Conservation (phyloP, 768 basidiomycete genomes). For the Hygrocybe punicea region DNA sequence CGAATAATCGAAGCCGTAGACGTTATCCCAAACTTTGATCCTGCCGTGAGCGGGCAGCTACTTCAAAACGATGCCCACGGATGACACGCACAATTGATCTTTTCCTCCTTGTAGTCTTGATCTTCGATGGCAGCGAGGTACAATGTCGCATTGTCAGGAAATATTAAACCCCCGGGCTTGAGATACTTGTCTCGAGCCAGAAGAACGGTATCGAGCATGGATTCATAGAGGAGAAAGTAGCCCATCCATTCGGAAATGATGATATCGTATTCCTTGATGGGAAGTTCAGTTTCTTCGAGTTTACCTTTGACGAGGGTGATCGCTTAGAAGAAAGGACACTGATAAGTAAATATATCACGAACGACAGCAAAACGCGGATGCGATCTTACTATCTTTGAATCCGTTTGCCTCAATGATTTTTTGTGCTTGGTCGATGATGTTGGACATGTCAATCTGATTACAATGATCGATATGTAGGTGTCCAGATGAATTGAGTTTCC, state of each 20-base stretch:
- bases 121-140: slow-evolving; percentile 98
- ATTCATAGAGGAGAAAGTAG: slow-evolving; percentile 98
- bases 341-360: slow-evolving; percentile 5
- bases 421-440: slow-evolving; percentile 98
- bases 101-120: slow-evolving; percentile 99
- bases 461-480: not conserved
- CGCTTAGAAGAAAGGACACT: slow-evolving; percentile 47
- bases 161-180: slow-evolving; percentile 84
- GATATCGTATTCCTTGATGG: slow-evolving; percentile 91
- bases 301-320: slow-evolving; percentile 98
- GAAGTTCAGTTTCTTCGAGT: slow-evolving; percentile 88
- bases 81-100: slow-evolving; percentile 86
- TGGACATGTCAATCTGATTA: slow-evolving; percentile 96
- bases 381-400: slow-evolving; percentile 82
- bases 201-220: slow-evolving; percentile 98
- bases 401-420: slow-evolving; percentile 97
- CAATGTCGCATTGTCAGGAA: slow-evolving; percentile 91
- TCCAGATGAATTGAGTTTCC: slow-evolving; percentile 2
- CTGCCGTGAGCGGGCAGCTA: slow-evolving; percentile 2
- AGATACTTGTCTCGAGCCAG: slow-evolving; percentile 96
- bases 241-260: slow-evolving; percentile 99
- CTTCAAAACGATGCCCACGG: not conserved
- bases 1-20: slow-evolving; percentile 98
- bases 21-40: slow-evolving; percentile 94
- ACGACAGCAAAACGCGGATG: not conserved